Conservation (phyloP, 257 asterid species). For the Plantago ovata region DNA sequence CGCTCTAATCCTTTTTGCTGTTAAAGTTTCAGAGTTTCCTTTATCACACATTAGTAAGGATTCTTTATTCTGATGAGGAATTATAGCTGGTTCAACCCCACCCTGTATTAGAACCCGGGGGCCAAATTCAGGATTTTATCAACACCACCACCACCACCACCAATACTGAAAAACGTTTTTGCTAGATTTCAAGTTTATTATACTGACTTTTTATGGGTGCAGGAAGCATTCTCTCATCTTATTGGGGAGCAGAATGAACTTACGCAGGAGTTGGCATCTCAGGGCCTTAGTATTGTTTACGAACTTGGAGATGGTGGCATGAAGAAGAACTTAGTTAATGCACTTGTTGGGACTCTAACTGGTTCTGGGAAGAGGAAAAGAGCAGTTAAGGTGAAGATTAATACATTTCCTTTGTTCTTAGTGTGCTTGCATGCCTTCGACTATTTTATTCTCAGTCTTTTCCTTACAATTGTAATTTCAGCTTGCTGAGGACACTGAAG, state of each 20-base stretch:
- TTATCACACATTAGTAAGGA: constrained; percentile 8
- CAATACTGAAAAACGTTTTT: constrained; percentile 16
- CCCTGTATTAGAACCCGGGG: too few species aligned
- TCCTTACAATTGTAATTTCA: constrained; percentile 31
- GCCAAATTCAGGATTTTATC: too few species aligned
- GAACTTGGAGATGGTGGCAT: constrained; percentile 89
- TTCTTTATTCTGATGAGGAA: constrained; percentile 7
- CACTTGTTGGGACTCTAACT: constrained; percentile 94
- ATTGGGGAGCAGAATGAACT: constrained; percentile 92
- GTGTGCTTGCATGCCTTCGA: constrained; percentile 14
- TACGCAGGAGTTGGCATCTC: constrained; percentile 97
- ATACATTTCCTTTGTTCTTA: constrained; percentile 19
- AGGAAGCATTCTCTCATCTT: constrained; percentile 96
- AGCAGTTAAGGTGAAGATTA: constrained; percentile 73
- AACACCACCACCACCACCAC: too few species aligned
- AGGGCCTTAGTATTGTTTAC: constrained; percentile 95
- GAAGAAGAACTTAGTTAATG: constrained; percentile 86
- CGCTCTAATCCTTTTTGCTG: constrained; percentile 14
- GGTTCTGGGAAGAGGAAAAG: constrained; percentile 98
- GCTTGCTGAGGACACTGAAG: constrained; percentile 92
- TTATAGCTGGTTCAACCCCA: constrained; percentile 3
- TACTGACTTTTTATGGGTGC: constrained; percentile 24
- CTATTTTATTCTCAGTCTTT: neutral
- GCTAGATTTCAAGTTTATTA: constrained; percentile 11
- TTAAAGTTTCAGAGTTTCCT: constrained; percentile 4